Base-by-base conservation (phyloP, 768 basidiomycete genomes). In the Hygrocybe coccinea region DNA sequence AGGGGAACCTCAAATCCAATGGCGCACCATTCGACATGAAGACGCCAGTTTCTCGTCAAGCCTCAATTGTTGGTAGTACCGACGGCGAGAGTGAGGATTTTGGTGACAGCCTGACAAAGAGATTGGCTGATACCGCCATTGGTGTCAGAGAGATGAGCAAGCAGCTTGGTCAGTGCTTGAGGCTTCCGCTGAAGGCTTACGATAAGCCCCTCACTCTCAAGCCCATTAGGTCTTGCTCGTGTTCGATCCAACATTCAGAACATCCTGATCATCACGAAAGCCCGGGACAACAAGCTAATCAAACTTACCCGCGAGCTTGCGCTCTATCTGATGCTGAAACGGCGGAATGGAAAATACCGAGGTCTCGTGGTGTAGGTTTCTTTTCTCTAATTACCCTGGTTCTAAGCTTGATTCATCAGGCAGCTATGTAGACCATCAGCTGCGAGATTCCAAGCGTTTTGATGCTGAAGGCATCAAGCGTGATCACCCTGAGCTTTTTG, bases 71-170 rank as follows among this genome's bases (percentile, higher is more conserved):
- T 22, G 33, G 17, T 4, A 17, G 38, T 11, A 39, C 66, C 58
- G 71, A 76, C 60, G 80, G 79, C 46, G 85, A 84, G 29, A 85
- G 87, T 25, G 85, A 89, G 21, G 86, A 85, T 44, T 84, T 82
- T 58, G 81, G 80, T 1, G 80, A 82, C 41, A 95, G 86, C 67
- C 71, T 98, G 64, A 98, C 97, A 5, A 87, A 82, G 66, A 91
- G 94, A 62, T 79, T 99, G 12, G 97, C 95, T 7, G 95, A 95
- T 74, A 99, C 97, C 17, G 97, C 97, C 15, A 91, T 93, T 11
- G 89, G 93, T 37, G 97, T 99, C 10, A 81, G 97, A 47, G 97
- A 99, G 73, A 95, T 97, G 93, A 95, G 93, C 82, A 95, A 95
- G 71, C 91, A 95, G 69, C 85, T 99, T 15, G 97, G 95, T 92